These are phyloP conservation scores for Suillus fuscotomentosus DNA, from an alignment of 768 basidiomycete genomes.

Conservation along the genomic window DNA sequence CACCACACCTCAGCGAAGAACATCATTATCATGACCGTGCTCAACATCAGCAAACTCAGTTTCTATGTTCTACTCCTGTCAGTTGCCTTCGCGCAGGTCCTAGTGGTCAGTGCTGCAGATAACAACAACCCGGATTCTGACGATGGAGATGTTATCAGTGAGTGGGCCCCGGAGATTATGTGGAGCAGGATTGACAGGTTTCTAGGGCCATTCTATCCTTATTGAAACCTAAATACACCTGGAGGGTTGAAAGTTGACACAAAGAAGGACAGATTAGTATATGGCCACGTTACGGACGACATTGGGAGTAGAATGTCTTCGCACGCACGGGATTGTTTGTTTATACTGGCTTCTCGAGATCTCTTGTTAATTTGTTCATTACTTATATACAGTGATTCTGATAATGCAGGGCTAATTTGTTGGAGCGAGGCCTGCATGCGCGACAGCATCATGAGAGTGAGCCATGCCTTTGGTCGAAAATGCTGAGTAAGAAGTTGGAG, in stretches of 20 bases:
- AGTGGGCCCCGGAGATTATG: not conserved
- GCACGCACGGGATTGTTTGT: not conserved
- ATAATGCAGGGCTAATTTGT: not conserved
- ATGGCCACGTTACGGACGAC: not conserved
- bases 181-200: not conserved
- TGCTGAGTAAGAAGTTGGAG: too few relatives aligned
- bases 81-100: not conserved
- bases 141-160: too few relatives aligned
- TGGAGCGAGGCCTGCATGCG: not conserved
- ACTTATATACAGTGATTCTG: not conserved
- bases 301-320: not conserved
- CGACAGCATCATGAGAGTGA: too few relatives aligned
- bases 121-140: too few relatives aligned
- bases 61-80: not conserved
- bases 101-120: not conserved
- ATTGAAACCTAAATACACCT: not conserved
- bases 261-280: not conserved
- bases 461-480: too few relatives aligned
- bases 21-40: not conserved
- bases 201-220: not conserved
- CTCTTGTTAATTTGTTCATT: not conserved
- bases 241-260: not conserved
- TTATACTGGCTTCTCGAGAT: not conserved
- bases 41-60: not conserved
- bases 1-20: not conserved